Percentiles rank a stretch among this genome's conserved stretches.
Conservation (phyloP, 2,329 filamentous ascomycete genomes). For the Sclerotinia subarctica region DNA sequence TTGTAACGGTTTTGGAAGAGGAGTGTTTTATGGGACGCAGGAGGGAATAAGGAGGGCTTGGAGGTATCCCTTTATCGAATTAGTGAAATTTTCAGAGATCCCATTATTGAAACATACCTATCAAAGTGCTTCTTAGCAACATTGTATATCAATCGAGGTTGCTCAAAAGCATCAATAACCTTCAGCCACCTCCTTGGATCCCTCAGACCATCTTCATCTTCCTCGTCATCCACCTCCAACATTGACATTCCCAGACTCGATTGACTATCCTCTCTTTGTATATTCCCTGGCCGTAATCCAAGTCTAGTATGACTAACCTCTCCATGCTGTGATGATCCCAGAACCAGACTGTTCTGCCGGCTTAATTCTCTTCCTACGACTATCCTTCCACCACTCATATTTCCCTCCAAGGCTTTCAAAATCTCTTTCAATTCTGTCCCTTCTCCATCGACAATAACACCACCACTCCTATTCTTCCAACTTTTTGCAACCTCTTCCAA, state of each 20-base stretch:
- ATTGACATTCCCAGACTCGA: slow-evolving; percentile 61
- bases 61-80: slow-evolving; percentile 50
- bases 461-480: slow-evolving; percentile 88
- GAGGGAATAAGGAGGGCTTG: slow-evolving; percentile 69
- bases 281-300: slow-evolving; percentile 49
- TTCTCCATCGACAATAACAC: slow-evolving; percentile 84
- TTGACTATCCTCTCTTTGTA: slow-evolving; percentile 59
- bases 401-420: slow-evolving; percentile 77
- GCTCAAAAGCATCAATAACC: slow-evolving; percentile 78
- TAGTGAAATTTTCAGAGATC: slow-evolving; percentile 17
- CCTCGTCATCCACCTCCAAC: slow-evolving; percentile 52
- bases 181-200: slow-evolving; percentile 83
- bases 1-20: slow-evolving; percentile 90
- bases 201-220: slow-evolving; percentile 52
- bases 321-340: slow-evolving; percentile 53
- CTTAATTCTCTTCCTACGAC: slow-evolving; percentile 53
- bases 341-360: slow-evolving; percentile 62
- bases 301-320: slow-evolving; percentile 55
- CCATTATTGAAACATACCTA: slow-evolving; percentile 49
- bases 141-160: slow-evolving; percentile 77
- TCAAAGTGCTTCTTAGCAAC: slow-evolving; percentile 87
- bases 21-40: slow-evolving; percentile 75
- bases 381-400: slow-evolving; percentile 81
- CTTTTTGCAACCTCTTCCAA: slow-evolving; percentile 85
- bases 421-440: slow-evolving; percentile 76